Conservation (phyloP, 1,139 yeast genomes). For the Pichia sp. region DNA sequence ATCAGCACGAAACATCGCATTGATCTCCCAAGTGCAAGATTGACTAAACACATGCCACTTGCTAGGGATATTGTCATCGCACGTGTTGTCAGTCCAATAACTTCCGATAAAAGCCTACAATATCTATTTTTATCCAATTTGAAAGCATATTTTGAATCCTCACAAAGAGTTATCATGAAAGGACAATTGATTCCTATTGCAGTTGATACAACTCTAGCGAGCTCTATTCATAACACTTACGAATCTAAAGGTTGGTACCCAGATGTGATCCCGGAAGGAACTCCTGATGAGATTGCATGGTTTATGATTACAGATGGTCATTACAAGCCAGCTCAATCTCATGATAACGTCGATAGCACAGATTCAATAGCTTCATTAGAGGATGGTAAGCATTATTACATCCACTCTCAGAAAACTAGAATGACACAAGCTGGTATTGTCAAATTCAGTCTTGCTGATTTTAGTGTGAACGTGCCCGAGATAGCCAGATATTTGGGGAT, state of each 20-base stretch:
- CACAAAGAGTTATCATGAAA: slow-evolving; percentile 48
- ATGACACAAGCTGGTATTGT: slow-evolving; percentile 59
- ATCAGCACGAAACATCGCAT: too few relatives aligned
- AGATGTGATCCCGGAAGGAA: slow-evolving; percentile 48
- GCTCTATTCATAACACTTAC: slow-evolving; percentile 43
- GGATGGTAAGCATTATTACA: slow-evolving; percentile 39
- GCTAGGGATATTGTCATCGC: slow-evolving; percentile 53
- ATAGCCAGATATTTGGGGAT: slow-evolving; percentile 36
- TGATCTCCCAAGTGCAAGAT: slow-evolving; percentile 13
- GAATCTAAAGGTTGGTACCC: slow-evolving; percentile 30
- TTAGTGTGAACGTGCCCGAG: slow-evolving; percentile 29
- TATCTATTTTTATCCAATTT: slow-evolving; percentile 57
- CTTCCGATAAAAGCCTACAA: slow-evolving; percentile 63
- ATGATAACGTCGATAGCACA: slow-evolving; percentile 11
- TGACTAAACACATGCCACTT: slow-evolving; percentile 26
- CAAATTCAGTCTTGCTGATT: slow-evolving; percentile 16
- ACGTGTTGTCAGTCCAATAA: slow-evolving; percentile 62
- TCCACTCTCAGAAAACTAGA: slow-evolving; percentile 59
- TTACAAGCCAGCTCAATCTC: slow-evolving; percentile 29
- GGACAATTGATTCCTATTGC: slow-evolving; percentile 73
- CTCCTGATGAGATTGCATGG: slow-evolving; percentile 80
- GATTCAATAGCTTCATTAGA: slow-evolving; percentile 22
- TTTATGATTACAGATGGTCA: slow-evolving; percentile 51
- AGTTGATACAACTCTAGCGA: slow-evolving; percentile 64
- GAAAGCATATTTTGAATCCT: slow-evolving; percentile 52